A percentile compares a stretch with the other conserved stretches of the same genome.
These are phyloP conservation scores for Dalbergia oliveri DNA, from an alignment of 306 rosid species.

Conservation along the genomic window DNA sequence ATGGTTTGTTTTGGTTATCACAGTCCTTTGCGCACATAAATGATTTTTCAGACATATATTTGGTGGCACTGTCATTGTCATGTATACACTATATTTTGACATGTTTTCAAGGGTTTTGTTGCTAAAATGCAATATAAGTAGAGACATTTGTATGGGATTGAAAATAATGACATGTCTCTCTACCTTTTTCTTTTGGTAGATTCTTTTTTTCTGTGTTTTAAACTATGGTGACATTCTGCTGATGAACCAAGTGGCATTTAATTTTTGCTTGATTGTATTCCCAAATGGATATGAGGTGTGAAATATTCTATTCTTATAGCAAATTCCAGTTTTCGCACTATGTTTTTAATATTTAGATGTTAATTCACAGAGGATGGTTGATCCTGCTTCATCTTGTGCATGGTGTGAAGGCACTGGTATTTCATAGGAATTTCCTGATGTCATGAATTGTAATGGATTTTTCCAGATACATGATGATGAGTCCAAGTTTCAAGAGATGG, in stretches of 20 bases:
- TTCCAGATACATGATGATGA: slow-evolving; percentile 29
- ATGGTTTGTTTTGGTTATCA: background rate
- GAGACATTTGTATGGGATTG: background rate
- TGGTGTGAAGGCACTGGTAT: background rate
- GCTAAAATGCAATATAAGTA: background rate
- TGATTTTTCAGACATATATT: background rate
- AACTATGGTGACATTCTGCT: background rate
- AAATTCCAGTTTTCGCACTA: background rate
- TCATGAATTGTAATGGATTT: too few species aligned
- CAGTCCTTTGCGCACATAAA: background rate
- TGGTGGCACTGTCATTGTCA: too few species aligned
- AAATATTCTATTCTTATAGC: background rate
- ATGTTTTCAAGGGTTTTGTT: background rate
- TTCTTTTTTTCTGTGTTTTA: background rate
- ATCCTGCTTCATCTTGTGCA: background rate
- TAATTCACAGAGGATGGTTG: background rate
- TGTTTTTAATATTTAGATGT: background rate
- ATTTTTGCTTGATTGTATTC: background rate
- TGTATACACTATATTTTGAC: background rate
- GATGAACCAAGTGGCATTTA: background rate
- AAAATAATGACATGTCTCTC: background rate
- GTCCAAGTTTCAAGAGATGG: background rate
- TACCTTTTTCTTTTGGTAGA: background rate
- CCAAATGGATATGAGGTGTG: background rate
- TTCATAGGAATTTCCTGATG: background rate